A percentile compares a stretch with the other conserved stretches of the same genome.
These are phyloP conservation scores for Globisporangium abappressorium DNA, from an alignment of 352 stramenopile genomes.

Conservation along the genomic window DNA sequence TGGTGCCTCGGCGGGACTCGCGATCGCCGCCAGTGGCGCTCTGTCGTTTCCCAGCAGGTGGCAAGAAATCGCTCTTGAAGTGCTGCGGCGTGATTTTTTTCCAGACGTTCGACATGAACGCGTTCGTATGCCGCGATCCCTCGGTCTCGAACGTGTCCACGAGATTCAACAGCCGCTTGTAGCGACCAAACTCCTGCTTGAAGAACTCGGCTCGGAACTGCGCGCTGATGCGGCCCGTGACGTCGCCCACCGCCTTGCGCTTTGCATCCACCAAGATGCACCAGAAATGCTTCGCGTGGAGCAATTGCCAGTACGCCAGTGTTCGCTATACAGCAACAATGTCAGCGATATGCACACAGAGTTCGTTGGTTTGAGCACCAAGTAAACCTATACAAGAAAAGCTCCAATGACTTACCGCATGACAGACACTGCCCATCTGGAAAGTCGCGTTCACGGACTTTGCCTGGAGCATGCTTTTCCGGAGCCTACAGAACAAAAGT, in stretches of 20 bases:
- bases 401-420: conserved; percentile 41
- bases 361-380: background rate
- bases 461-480: conserved; percentile 29
- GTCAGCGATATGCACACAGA: background rate
- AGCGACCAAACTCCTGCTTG: conserved; percentile 72
- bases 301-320: conserved; percentile 72
- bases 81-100: conserved; percentile 46
- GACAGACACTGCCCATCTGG: conserved; percentile 76
- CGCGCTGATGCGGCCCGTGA: conserved; percentile 43
- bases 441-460: conserved; percentile 36
- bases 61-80: conserved; percentile 51
- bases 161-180: conserved; percentile 56
- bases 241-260: conserved; percentile 34
- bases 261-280: conserved; percentile 72
- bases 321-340: conserved; percentile 42
- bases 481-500: conserved; percentile 28
- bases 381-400: background rate
- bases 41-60: background rate
- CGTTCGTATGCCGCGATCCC: conserved; percentile 26
- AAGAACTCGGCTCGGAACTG: conserved; percentile 38
- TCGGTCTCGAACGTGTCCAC: conserved; percentile 72
- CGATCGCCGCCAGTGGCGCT: background rate
- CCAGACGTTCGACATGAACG: conserved; percentile 64
- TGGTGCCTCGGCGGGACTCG: conserved; percentile 38
- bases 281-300: conserved; percentile 82